Percentiles rank a stretch among this genome's conserved stretches.
Evolutionary conservation across 805 yeast species (phyloP).

Genomic region (Pichia phayaonensis): DNA sequence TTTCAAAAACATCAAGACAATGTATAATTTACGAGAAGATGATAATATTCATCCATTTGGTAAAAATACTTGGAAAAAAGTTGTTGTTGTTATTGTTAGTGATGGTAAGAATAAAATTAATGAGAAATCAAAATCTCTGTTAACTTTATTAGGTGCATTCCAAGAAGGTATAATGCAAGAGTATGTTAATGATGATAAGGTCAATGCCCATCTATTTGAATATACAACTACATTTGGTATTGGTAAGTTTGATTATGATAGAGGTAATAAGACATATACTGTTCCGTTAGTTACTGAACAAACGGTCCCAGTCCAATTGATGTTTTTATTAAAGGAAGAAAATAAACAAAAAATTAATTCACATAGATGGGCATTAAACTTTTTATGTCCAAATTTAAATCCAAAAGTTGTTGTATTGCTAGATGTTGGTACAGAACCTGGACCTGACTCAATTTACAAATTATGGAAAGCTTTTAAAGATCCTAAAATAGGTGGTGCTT

Average conservation of each 20-base stretch:
- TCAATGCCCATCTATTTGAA: conserved; percentile 84
- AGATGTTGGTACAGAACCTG: conserved; percentile 94
- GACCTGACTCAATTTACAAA: conserved; percentile 77
- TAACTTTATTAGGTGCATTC: conserved; percentile 80
- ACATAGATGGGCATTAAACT: conserved; percentile 94
- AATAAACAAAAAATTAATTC: conserved; percentile 88
- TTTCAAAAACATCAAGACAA: conserved; percentile 74
- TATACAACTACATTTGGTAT: conserved; percentile 88
- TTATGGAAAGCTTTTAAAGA: conserved; percentile 80
- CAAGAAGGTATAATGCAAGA: conserved; percentile 95
- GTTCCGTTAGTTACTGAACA: conserved; percentile 59
- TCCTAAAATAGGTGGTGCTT: conserved; percentile 88
- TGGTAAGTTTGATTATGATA: conserved; percentile 32
- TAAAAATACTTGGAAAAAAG: conserved; percentile 85
- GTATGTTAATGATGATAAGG: conserved; percentile 72
- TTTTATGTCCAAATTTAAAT: conserved; percentile 71
- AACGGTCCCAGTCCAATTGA: conserved; percentile 73
- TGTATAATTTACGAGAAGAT: conserved; percentile 42
- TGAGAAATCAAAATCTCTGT: conserved; percentile 66
- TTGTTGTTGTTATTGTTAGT: conserved; percentile 79
- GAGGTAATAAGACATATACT: conserved; percentile 37
- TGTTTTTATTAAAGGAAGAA: conserved; percentile 83
- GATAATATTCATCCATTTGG: conserved; percentile 71
- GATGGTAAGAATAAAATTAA: conserved; percentile 86
- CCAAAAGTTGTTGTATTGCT: conserved; percentile 78